Base-by-base conservation (phyloP, 495 filamentous ascomycete genomes). In the Neurospora sublineolata region DNA sequence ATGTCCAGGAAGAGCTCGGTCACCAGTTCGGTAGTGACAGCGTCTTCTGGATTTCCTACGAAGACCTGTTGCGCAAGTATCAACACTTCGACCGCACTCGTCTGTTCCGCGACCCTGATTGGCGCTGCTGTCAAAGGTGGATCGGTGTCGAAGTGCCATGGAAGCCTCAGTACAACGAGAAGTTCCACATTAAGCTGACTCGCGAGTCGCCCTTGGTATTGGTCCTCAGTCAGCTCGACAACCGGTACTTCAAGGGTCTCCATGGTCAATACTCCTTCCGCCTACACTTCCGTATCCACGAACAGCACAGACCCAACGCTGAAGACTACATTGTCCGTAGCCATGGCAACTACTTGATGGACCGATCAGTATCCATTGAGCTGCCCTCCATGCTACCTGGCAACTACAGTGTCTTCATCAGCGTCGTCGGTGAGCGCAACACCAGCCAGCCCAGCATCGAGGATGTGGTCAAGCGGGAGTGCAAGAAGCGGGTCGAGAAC, bases 21-120 rank as follows among this genome's bases (percentile, higher is more conserved):
- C 94, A 97, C 78, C 89, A 88, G 69, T 97, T 97, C 78, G 94
- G 94, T 46, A 91, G 96, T 76, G 94, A 97, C 79, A 93, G 93
- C 10, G 91, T 86, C 69, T 89, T 88, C 74, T 89, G 87, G 87
- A 89, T 89, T 74, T 80, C 84, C 12, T 97, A 93, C 76, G 86
- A 91, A 52, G 94, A 98, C 76, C 86, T 98, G 42, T 84, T 97
- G 3, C 88, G 89, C 74, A 93, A 94, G 76, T 97, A 94, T 74
- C 88, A 89, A 70, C 89, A 90, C 73, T 91, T 97, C 68, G 91
- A 96, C 77, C 89, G 93, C n/a, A 97, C 94, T 1, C 88, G 94
- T 20, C 87, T 98, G 0, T 97, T 98, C 78, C 90, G 90, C 8
- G 84, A 89, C 14, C 77, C 80, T 11, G 88, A 91, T 67, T 97